Evolutionary conservation across 306 rosid genomes (phyloP).

Genomic region (Malus domestica): DNA sequence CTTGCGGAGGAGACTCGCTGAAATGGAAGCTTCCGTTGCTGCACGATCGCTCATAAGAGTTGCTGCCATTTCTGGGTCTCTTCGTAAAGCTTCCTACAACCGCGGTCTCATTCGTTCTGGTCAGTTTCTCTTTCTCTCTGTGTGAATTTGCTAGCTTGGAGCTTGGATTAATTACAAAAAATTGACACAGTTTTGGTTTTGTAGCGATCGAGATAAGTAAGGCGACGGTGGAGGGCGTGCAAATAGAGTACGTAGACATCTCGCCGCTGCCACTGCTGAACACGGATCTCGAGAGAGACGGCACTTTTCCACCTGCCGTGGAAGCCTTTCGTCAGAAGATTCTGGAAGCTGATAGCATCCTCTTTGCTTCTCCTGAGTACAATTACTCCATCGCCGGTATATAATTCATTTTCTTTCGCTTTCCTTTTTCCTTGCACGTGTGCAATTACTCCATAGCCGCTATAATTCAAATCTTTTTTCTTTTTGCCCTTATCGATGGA

Average conservation of each 20-base stretch:
- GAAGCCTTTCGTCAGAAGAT: conserved; percentile 59
- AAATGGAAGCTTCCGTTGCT: conserved; percentile 20
- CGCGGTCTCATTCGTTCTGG: conserved; percentile 63
- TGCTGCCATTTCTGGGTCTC: conserved; percentile 59
- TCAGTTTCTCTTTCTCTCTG: neutral
- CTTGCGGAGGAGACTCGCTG: neutral
- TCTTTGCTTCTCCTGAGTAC: conserved; percentile 84
- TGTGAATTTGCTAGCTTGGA: too few species aligned
- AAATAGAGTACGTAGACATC: conserved; percentile 61
- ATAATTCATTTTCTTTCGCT: neutral
- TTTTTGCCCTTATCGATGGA: too few species aligned
- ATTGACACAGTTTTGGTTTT: neutral
- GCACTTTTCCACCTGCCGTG: conserved; percentile 45
- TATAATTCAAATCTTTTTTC: neutral
- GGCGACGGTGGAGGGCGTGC: conserved; percentile 27
- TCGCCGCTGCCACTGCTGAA: conserved; percentile 51
- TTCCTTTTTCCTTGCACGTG: neutral
- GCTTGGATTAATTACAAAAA: neutral
- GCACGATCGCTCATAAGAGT: conserved; percentile 32
- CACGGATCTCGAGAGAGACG: conserved; percentile 58
- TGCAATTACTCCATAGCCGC: conserved; percentile 68
- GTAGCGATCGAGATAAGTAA: conserved; percentile 57
- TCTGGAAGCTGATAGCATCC: conserved; percentile 51
- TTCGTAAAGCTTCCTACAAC: conserved; percentile 50
- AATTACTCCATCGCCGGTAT: conserved; percentile 72